Percentiles rank a stretch among this genome's conserved stretches.
Evolutionary conservation across 768 basidiomycete species (phyloP).

Genomic region (Pleurotus salmoneostramineus): DNA sequence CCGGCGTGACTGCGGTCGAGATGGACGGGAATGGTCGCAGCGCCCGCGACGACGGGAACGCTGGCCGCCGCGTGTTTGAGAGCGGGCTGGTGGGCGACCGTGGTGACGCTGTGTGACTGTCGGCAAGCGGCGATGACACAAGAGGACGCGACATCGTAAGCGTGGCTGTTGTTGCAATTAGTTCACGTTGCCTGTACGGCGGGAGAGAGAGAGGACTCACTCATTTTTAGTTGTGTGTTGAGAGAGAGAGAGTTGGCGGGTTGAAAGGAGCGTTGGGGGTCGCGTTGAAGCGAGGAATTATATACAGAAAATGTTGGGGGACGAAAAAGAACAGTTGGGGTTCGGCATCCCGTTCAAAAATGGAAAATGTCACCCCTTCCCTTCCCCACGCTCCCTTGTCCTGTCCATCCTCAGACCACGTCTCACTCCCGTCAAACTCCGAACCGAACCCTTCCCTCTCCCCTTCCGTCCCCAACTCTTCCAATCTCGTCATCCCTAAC

Average conservation of each 20-base stretch:
- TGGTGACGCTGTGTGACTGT: constrained; percentile 22
- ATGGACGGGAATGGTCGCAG: constrained; percentile 77
- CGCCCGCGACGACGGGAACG: constrained; percentile 71
- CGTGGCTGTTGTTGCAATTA: constrained; percentile 25
- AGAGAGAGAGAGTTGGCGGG: constrained; percentile 5
- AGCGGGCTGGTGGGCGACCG: constrained; percentile 25
- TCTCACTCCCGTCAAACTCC: background rate
- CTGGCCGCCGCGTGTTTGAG: constrained; percentile 27
- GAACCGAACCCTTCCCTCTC: background rate
- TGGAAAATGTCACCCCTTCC: background rate
- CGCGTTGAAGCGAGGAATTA: constrained; percentile 21
- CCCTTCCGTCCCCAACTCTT: background rate
- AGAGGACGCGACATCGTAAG: constrained; percentile 42
- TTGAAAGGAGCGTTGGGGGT: constrained; percentile 1
- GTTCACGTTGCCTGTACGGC: background rate
- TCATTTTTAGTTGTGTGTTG: constrained; percentile 25
- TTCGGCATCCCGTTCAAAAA: constrained; percentile 19
- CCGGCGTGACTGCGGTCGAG: constrained; percentile 32
- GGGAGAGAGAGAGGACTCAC: constrained; percentile 21
- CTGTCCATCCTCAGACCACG: background rate
- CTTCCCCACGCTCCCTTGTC: background rate
- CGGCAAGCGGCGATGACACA: constrained; percentile 64
- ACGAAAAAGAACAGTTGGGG: constrained; percentile 20
- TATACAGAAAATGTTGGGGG: constrained; percentile 20
- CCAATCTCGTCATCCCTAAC: background rate